Evolutionary conservation across 345 rosid species (phyloP).

Genomic region (Euclidium syriacum): DNA sequence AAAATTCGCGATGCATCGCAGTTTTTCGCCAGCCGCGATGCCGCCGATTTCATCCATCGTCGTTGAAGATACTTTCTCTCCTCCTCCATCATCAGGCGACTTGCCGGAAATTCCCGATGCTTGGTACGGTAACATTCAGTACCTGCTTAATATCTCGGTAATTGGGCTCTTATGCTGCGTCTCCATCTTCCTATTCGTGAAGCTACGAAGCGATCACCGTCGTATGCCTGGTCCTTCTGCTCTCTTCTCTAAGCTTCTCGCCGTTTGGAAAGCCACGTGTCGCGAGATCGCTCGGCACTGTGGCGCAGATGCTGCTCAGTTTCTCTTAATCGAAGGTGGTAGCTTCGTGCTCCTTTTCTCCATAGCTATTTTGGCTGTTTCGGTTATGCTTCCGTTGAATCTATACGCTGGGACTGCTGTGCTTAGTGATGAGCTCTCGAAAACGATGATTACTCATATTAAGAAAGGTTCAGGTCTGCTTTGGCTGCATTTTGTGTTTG

Average conservation of each 20-base stretch:
- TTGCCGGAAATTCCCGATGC: slow-evolving; percentile 44
- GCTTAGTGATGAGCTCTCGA: slow-evolving; percentile 73
- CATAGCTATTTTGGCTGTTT: slow-evolving; percentile 49
- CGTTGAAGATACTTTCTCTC: slow-evolving; percentile 25
- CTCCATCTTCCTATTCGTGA: slow-evolving; percentile 76
- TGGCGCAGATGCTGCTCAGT: slow-evolving; percentile 96
- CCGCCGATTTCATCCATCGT: slow-evolving; percentile 20
- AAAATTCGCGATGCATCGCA: slow-evolving; percentile 23
- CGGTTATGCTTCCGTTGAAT: slow-evolving; percentile 73
- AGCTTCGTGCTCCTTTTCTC: slow-evolving; percentile 59
- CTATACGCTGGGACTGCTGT: slow-evolving; percentile 75
- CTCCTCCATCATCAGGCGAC: slow-evolving; percentile 45
- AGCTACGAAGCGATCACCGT: slow-evolving; percentile 94
- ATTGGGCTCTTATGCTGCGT: slow-evolving; percentile 81
- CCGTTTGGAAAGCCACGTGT: slow-evolving; percentile 93
- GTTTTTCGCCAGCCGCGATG: slow-evolving; percentile 18
- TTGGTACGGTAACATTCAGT: slow-evolving; percentile 94
- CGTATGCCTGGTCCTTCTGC: slow-evolving; percentile 82
- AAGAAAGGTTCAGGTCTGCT: slow-evolving; percentile 73
- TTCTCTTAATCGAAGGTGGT: slow-evolving; percentile 84
- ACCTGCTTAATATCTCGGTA: slow-evolving; percentile 77
- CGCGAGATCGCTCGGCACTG: slow-evolving; percentile 88
- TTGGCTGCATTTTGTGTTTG: slow-evolving; percentile 83
- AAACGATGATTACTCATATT: slow-evolving; percentile 75
- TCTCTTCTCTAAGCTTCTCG: slow-evolving; percentile 69